Evolutionary conservation across 495 filamentous ascomycete genomes (phyloP), one percentile per base, ranked within the genome.

Genomic region (Penicillium cataractarum): DNA sequence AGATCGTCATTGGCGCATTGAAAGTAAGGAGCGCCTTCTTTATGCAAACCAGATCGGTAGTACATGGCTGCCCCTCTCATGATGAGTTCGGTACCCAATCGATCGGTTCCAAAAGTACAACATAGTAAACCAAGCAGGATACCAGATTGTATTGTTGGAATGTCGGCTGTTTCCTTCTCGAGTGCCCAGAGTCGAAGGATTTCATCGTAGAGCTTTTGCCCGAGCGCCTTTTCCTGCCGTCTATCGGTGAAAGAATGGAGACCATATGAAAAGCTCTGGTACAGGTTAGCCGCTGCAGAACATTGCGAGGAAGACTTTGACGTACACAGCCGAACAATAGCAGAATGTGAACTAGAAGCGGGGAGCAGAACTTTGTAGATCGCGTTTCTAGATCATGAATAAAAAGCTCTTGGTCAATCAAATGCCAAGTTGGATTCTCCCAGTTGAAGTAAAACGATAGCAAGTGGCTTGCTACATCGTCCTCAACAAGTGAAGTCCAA

Each of bases 351-450:
- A 32, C 49, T 21, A 52, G 49, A n/a, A 52, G 29, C 2, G 49
- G 49, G 15, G 49, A 52, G 21, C 49, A 52, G 4, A 52, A 52
- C 32, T 27, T 27, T 22, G 49, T 52, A n/a, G 26, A 5, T 0
- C 33, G 42, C 13, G 39, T 52, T 22, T 72, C 70, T 8, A 72
- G 40, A 32, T 72, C 70, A 48, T 56, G 61, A n/a, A 68, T 13
- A 44, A 72, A 72, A 17, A 60, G 32, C 15, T 61, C 42, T 49
- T 65, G 63, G 21, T 72, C 70, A 55, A 72, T 60, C 42, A 72
- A 58, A 39, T 72, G 59, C 70, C 70, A 72, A 15, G 63, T 68
- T n/a, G 70, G 67, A 15, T 72, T 72, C 48, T 72, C 70, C 70
- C 70, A 72, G 17, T 63, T 60, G 50, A 72, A 72, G 55, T 72